These are phyloP conservation scores for Brettanomyces sp. DNA, from an alignment of 805 yeast species.

Conservation along the genomic window DNA sequence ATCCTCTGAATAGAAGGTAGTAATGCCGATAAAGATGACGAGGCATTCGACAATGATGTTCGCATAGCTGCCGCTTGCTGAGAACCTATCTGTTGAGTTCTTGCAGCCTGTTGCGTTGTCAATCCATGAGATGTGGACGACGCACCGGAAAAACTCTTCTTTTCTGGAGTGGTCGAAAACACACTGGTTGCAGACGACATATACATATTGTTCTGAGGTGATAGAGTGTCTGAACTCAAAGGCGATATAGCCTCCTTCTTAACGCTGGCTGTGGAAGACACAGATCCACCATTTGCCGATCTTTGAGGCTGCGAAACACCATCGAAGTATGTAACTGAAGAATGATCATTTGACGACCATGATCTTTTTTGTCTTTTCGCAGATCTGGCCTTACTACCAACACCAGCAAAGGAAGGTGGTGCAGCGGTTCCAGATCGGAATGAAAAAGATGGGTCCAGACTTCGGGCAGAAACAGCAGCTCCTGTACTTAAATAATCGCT, in stretches of 20 bases:
- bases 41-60: background rate
- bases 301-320: conserved; percentile 18
- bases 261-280: conserved; percentile 8
- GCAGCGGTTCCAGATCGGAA: background rate
- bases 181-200: conserved; percentile 24
- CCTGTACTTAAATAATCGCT: conserved; percentile 13
- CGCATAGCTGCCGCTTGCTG: background rate
- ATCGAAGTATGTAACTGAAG: conserved; percentile 15
- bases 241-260: conserved; percentile 24
- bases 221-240: conserved; percentile 22
- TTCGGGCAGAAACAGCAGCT: conserved; percentile 1
- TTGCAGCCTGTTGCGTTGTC: background rate
- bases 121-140: background rate
- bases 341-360: conserved; percentile 19
- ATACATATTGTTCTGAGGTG: conserved; percentile 21
- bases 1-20: conserved; percentile 72
- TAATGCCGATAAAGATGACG: background rate
- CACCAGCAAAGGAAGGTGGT: background rate
- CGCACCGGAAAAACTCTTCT: conserved; percentile 4
- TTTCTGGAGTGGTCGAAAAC: conserved; percentile 25
- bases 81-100: background rate
- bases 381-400: background rate
- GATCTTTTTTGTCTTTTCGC: conserved; percentile 25
- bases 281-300: background rate
- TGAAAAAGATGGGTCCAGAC: background rate